Conservation (phyloP, 176 grass and related monocot species). For the Carex cristatella region DNA sequence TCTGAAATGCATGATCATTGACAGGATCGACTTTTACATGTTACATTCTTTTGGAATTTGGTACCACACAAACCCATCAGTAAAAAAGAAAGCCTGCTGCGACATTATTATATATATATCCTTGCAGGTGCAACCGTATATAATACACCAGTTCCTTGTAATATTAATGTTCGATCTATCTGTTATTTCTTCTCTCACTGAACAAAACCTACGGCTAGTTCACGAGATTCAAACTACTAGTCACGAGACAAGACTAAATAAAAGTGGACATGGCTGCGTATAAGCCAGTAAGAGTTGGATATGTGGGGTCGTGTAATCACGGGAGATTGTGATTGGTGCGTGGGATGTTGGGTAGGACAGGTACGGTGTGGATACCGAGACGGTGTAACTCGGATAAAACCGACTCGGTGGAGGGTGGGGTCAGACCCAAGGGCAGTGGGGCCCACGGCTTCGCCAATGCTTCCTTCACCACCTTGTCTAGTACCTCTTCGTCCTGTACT, state of each 20-base stretch:
- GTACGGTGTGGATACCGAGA: slow-evolving; percentile 25
- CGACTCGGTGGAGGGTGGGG: slow-evolving; percentile 30
- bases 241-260: slow-evolving; percentile 1
- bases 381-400: slow-evolving; percentile 40
- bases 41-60: not conserved
- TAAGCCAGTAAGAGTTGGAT: not conserved
- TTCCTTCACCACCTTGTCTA: slow-evolving; percentile 34
- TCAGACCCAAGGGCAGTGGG: slow-evolving; percentile 37
- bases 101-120: not conserved
- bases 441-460: slow-evolving; percentile 42
- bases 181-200: not conserved
- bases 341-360: not conserved
- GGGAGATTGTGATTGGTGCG: not conserved
- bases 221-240: not conserved
- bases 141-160: not conserved
- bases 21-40: not conserved
- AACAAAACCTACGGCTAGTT: not conserved
- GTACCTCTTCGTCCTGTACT: slow-evolving; percentile 32
- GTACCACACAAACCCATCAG: not conserved
- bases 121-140: not conserved
- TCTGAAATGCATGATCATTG: not conserved
- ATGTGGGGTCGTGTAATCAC: not conserved
- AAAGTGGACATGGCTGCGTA: not conserved
- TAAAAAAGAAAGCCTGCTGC: not conserved
- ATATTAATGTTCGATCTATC: not conserved